phyloP scores from a whole-genome alignment of 2,329 filamentous ascomycete genomes.

The Huntiella abstrusa region DNA sequence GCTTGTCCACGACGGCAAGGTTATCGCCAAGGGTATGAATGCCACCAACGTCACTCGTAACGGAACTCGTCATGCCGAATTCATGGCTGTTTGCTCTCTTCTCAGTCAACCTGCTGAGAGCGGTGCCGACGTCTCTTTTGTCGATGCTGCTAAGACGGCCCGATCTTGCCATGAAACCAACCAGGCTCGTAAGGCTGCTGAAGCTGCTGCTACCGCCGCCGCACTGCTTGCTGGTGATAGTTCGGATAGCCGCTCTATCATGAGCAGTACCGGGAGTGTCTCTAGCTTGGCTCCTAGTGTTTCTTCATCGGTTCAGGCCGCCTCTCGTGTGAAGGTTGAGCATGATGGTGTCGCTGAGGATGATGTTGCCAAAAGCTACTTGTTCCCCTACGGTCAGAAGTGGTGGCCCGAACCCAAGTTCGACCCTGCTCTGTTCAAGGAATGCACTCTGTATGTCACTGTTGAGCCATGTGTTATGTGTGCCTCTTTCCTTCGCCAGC shows the following conservation, averaged over 20 bases:
- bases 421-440: slow-evolving; percentile 22
- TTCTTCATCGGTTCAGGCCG: slow-evolving; percentile 8
- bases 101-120: slow-evolving; percentile 19
- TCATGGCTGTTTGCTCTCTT: slow-evolving; percentile 56
- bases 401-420: slow-evolving; percentile 11
- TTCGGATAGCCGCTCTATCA: slow-evolving; percentile 8
- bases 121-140: slow-evolving; percentile 9
- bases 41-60: slow-evolving; percentile 83
- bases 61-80: slow-evolving; percentile 88
- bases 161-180: slow-evolving; percentile 12
- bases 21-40: slow-evolving; percentile 88
- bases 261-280: slow-evolving; percentile 5
- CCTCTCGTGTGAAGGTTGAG: slow-evolving; percentile 10
- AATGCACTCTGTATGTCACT: slow-evolving; percentile 77
- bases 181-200: slow-evolving; percentile 14
- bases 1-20: slow-evolving; percentile 57
- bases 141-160: slow-evolving; percentile 13
- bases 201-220: slow-evolving; percentile 22
- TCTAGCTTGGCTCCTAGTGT: slow-evolving; percentile 8
- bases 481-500: slow-evolving; percentile 75
- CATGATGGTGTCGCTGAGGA: slow-evolving; percentile 21
- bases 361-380: slow-evolving; percentile 33
- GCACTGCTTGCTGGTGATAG: slow-evolving; percentile 5
- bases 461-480: slow-evolving; percentile 99
- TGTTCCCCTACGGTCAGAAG: slow-evolving; percentile 44